Percentiles rank a stretch among this genome's conserved stretches.
These are phyloP conservation scores for Saturnispora gosingensis DNA, from an alignment of 805 yeast species.

Conservation along the genomic window DNA sequence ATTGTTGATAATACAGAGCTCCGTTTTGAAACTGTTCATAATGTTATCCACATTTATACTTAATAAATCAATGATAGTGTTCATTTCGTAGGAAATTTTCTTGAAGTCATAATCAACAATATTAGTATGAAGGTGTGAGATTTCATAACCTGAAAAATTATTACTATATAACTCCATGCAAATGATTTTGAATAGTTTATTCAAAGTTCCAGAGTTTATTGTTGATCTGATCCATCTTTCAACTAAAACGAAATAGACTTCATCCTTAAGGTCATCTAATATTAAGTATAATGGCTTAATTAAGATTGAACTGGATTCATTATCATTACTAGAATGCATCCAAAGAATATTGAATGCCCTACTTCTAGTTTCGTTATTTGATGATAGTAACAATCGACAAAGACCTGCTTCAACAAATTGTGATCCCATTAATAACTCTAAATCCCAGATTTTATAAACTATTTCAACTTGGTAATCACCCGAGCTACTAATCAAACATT, in stretches of 20 bases:
- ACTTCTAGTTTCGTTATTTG: conserved; percentile 34
- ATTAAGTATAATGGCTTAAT: conserved; percentile 57
- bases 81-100: conserved; percentile 52
- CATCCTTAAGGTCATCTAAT: conserved; percentile 51
- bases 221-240: conserved; percentile 41
- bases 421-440: conserved; percentile 45
- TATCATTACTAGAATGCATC: conserved; percentile 52
- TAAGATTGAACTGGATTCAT: conserved; percentile 42
- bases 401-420: conserved; percentile 67
- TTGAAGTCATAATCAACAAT: conserved; percentile 45
- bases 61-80: conserved; percentile 44
- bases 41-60: conserved; percentile 34
- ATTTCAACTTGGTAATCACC: conserved; percentile 61
- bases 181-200: conserved; percentile 51
- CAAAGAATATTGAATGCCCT: conserved; percentile 59
- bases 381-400: conserved; percentile 41
- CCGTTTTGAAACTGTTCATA: conserved; percentile 43
- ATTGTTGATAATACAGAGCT: conserved; percentile 48
- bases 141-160: conserved; percentile 18
- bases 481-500: conserved; percentile 37
- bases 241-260: conserved; percentile 34
- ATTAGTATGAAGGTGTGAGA: background rate
- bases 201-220: conserved; percentile 44
- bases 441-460: conserved; percentile 51
- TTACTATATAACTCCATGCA: conserved; percentile 42